Base-by-base conservation (phyloP, 257 asterid genomes). In the Nicotiana tabacum region DNA sequence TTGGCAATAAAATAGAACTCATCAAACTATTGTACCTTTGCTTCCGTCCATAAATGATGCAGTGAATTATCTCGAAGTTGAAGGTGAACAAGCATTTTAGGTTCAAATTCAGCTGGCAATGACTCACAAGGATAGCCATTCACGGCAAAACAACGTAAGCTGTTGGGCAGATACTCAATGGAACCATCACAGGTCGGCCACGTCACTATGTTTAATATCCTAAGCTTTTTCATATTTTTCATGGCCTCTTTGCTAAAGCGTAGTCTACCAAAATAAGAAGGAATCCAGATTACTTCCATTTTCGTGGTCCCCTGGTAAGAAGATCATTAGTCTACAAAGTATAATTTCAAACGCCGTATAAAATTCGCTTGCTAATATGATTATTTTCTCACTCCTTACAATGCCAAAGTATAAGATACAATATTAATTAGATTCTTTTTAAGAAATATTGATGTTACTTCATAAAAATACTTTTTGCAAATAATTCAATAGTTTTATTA, bases 51-150 rank as follows among this genome's bases (percentile, higher is more conserved):
- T 35, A 35, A 35, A 35, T 35, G 0, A 35, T 6, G 5, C 17
- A 53, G 58, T 12, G 17, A 53, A 53, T 5, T 53, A 0, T 0
- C 0, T 1, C 0, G 1, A 3, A 53, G 17, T 10, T 2, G 0
- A 53, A 53, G 15, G 3, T 53, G 17, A 53, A 53, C 58, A 53
- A 53, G 18, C 17, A 2, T 53, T 53, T 53, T 53, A 1, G 58
- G 58, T 53, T 53, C 15, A 53, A 53, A 53, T 8, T 0, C 12
- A 10, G 16, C 4, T 53, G 58, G 18, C 5, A 53, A 12, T 12
- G 58, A 53, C 17, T 53, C 5, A 18, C 58, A 53, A 53, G 58
- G 58, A 53, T 53, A 53, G 17, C 1, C 0, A 12, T 53, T 0
- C 18, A 18, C 12, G 5, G 0, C 17, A 10, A 53, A 12, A 5